Base-by-base conservation (phyloP, 108 stramenopile species). In the Nitzschia inconspicua region DNA sequence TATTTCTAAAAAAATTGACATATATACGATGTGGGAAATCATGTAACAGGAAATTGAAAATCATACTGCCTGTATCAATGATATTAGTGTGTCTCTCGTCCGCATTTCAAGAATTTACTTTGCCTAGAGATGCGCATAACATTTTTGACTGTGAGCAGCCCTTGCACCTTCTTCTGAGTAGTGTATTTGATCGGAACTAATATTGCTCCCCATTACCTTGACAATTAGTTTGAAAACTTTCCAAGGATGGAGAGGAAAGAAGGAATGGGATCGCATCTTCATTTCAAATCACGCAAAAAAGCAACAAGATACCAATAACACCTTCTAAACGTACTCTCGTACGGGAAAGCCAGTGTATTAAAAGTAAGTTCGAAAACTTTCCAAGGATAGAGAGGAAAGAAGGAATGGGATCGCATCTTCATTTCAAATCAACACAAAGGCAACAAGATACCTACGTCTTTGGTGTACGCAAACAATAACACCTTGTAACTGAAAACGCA, bases 1-100 rank as follows among this genome's bases (percentile, higher is more conserved):
- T 90, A 70, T 62, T 53, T 20, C 9, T 57, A 61, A 31, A 30
- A 44, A 4, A 18, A 19, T 7, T 19, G 7, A 39, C 13, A 13
- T 11, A 39, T 11, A 11, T 39, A 39, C 10, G 9, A 39, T 9
- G 9, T 13, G 37, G 13, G 9, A 11, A 11, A 39, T 39, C 13
- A 9, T 39, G 13, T 39, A 11, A 11, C 13, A 9, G 13, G 9
- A 11, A 39, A 11, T 13, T 39, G 13, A 13, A 13, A 39, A 11
- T 9, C 10, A 39, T 11, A 13, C 37, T 13, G 13, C 13, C 37
- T 39, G 13, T 13, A 11, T 9, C 13, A 39, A 11, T 39, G 10
- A 11, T 39, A 11, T 39, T 11, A 39, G 13, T 13, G 37, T 13
- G 9, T 11, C 13, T 9, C 9, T 9, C 9, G 37, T 39, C 37